Evolutionary conservation across 169 alveolate species (phyloP), one percentile per base, ranked within the genome.

Genomic region (Plasmodium vivax): DNA sequence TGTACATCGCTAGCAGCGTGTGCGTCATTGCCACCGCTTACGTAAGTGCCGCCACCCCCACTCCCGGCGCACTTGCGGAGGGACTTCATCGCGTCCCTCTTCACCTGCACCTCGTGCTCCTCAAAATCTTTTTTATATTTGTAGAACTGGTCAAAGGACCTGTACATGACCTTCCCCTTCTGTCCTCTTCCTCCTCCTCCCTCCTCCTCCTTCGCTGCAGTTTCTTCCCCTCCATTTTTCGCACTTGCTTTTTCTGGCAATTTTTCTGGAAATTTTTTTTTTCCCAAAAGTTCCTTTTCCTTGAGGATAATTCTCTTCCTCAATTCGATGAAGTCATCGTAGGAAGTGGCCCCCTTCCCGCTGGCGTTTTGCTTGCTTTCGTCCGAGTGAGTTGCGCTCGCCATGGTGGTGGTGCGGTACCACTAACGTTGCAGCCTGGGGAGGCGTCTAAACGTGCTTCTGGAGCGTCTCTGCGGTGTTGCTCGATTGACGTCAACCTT

Each of bases 91-190:
- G 95, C 77, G n/a, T 91, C 95, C 71, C 83, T 91, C 51, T 81
- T 68, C 51, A 36, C 68, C 41, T 91, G 41, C 72, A 30, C 75
- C 74, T 91, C 92, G 27, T 91, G 54, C 30, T 91, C 95, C 75
- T 91, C 95, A 56, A 16, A 91, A 30, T 81, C 2, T 47, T 80
- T 91, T 91, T 82, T 91, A 82, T 82, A 91, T 71, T 81, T 82
- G 56, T 91, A 91, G 82, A 91, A 91, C 45, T 91, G 85, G 74
- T 91, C 95, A 80, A 91, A 91, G 16, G 95, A 14, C 83, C 95
- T 81, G 47, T 91, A 91, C 43, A 23, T n/a, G 54, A 81, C 58
- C 41, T 91, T 80, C 23, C 75, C 83, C 16, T 73, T 72, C 27
- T 51, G 51, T n/a, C 8, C 32, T n/a, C n/a, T n/a, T n/a, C n/a